phyloP scores from a whole-genome alignment of 2,329 filamentous ascomycete species.

The Fusarium solani-melongenae region DNA sequence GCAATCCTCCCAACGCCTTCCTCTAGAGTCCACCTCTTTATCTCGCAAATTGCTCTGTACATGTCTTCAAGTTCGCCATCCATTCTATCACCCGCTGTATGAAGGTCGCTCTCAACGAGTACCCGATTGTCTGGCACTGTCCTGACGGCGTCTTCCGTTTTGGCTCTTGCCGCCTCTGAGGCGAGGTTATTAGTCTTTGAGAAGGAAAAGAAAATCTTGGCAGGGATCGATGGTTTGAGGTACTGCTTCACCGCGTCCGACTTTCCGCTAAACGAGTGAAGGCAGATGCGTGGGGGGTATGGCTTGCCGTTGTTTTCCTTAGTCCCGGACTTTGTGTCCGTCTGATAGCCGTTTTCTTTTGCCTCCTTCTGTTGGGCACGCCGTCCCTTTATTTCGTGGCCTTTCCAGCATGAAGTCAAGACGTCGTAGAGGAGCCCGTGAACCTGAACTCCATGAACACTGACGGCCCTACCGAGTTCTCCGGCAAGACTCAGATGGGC shows the following conservation, averaged over 20 bases:
- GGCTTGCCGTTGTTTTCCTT: slow-evolving; percentile 38
- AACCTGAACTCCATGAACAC: slow-evolving; percentile 77
- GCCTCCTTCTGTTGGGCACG: slow-evolving; percentile 49
- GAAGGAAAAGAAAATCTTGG: slow-evolving; percentile 86
- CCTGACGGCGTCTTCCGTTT: slow-evolving; percentile 72
- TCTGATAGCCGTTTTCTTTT: slow-evolving; percentile 1
- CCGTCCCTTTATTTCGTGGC: slow-evolving; percentile 69
- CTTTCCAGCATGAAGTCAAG: slow-evolving; percentile 70
- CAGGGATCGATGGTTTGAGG: slow-evolving; percentile 75
- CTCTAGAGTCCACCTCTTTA: slow-evolving; percentile 79
- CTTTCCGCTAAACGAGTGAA: slow-evolving; percentile 89
- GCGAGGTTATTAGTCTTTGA: slow-evolving; percentile 82
- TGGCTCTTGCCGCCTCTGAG: slow-evolving; percentile 55
- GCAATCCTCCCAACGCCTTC: slow-evolving; percentile 75
- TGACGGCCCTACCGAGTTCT: slow-evolving; percentile 71
- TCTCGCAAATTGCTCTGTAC: slow-evolving; percentile 74
- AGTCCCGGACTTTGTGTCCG: slow-evolving; percentile 45
- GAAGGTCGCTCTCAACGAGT: slow-evolving; percentile 87
- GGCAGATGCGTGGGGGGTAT: slow-evolving; percentile 85
- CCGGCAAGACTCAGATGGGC: slow-evolving; percentile 76
- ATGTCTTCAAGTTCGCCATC: slow-evolving; percentile 79
- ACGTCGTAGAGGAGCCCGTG: slow-evolving; percentile 75
- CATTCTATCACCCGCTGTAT: slow-evolving; percentile 82
- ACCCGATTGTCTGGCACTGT: slow-evolving; percentile 79
- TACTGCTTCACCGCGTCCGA: slow-evolving; percentile 81